Evolutionary conservation across 2,329 filamentous ascomycete genomes (phyloP), one percentile per base, ranked within the genome.

Genomic region (Tolypocladium tundrense): DNA sequence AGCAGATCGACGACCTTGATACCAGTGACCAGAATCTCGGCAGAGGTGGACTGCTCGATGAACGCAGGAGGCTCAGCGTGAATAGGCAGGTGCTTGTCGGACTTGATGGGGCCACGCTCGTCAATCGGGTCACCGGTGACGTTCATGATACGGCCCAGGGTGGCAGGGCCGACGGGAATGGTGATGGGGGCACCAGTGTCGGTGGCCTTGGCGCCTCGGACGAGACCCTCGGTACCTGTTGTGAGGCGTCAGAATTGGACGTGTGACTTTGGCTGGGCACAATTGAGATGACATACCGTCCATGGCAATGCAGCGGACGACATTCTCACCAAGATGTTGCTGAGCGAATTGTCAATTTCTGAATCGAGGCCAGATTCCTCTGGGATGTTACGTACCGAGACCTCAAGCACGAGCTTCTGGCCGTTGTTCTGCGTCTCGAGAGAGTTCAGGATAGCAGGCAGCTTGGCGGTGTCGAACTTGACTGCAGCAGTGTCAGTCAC

Each of bases 1-100:
- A 99, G 87, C 68, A 99, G 86, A 78, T 99, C 94, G 81, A 99
- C 94, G 78, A 99, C 94, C 89, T 99, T 99, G 87, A 99, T 99
- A 88, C 94, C 94, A 69, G 94, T 99, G 72, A 95, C 90, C 69
- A 99, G 87, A 78, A 99, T 87, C 83, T 99, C 94, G 70, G 94
- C 94, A 70, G 86, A 83, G 70, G 94, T 99, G 66, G 94, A 95
- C 84, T 99, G 94, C 73, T 99, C 94, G 68, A 84, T 83, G 85
- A 97, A 99, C 75, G 80, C 79, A 66, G 94, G 94, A 68, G 94
- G 86, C 66, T 99, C 93, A 76, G 91, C 85, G 86, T 99, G 94
- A 71, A 99, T 99, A 66, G 94, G 90, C 45, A 86, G 79, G 75
- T 79, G 84, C 85, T 96, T 94, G 78, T 87, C 84, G 73, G 86